These are phyloP conservation scores for Anthracocystis walkeri DNA, from an alignment of 1,284 basidiomycete species.

Conservation along the genomic window DNA sequence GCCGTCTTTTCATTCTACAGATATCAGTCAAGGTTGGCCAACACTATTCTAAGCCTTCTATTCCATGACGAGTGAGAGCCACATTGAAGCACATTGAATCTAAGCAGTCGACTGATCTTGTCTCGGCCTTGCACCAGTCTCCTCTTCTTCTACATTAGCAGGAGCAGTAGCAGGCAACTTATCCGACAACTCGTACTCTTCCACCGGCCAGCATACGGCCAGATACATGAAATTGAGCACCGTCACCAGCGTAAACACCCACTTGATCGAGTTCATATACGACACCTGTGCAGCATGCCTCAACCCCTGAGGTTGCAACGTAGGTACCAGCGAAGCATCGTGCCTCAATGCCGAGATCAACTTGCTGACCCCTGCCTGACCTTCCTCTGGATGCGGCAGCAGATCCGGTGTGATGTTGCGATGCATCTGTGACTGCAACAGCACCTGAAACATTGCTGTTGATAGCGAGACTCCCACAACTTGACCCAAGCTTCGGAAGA, in stretches of 20 bases:
- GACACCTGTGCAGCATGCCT: conserved; percentile 80
- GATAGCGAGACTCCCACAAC: conserved; percentile 83
- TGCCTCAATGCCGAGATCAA: conserved; percentile 79
- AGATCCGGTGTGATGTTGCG: conserved; percentile 75
- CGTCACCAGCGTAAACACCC: conserved; percentile 86
- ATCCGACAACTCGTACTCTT: conserved; percentile 40
- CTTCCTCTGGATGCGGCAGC: conserved; percentile 71
- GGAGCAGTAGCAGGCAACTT: conserved; percentile 24
- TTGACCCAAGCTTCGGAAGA: conserved; percentile 80
- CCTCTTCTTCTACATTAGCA: background rate
- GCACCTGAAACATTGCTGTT: conserved; percentile 81
- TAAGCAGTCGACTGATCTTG: conserved; percentile 9
- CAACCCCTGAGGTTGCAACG: conserved; percentile 75
- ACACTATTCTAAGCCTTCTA: background rate
- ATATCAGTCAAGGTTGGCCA: background rate
- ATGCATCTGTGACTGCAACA: conserved; percentile 76
- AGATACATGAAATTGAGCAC: conserved; percentile 73
- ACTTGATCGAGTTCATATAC: conserved; percentile 83
- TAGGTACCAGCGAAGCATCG: conserved; percentile 81
- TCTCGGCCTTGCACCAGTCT: too few species aligned
- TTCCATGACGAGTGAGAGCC: background rate
- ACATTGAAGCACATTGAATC: background rate
- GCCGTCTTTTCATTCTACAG: background rate
- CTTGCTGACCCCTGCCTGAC: conserved; percentile 70
- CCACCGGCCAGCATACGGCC: conserved; percentile 34